Evolutionary conservation across 139 green algal genomes (phyloP).

Genomic region (Volvox reticuliferus): DNA sequence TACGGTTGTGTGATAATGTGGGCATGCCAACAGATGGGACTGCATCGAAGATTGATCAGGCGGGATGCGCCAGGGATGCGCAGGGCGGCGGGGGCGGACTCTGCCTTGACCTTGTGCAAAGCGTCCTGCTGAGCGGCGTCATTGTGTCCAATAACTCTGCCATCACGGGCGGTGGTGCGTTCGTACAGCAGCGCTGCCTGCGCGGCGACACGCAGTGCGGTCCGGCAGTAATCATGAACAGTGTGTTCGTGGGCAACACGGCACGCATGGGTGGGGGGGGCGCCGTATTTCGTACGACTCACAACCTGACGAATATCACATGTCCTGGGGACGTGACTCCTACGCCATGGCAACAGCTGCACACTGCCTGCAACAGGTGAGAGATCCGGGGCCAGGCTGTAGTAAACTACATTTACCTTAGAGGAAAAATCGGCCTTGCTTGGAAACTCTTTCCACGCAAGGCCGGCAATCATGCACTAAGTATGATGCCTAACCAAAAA

Average conservation of each 20-base stretch:
- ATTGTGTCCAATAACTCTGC: neutral
- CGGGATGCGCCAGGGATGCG: slow-evolving; percentile 4
- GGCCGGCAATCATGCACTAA: too few species aligned
- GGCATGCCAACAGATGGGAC: too few species aligned
- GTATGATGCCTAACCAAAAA: too few species aligned
- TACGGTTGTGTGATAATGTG: too few species aligned
- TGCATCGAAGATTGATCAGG: neutral
- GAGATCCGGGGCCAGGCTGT: too few species aligned
- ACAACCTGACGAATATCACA: slow-evolving; percentile 1
- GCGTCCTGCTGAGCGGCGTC: neutral
- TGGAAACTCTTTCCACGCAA: too few species aligned
- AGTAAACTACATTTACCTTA: too few species aligned
- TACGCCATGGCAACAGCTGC: neutral
- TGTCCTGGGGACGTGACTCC: neutral
- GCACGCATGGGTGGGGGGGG: neutral
- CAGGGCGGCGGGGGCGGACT: neutral
- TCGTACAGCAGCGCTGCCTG: slow-evolving; percentile 25
- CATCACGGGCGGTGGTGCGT: slow-evolving; percentile 1
- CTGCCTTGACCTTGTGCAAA: neutral
- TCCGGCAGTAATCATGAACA: neutral
- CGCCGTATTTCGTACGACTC: neutral
- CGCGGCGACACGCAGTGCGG: slow-evolving; percentile 8
- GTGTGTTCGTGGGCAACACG: neutral
- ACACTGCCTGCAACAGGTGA: too few species aligned
- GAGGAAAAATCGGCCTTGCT: too few species aligned